Evolutionary conservation across 495 filamentous ascomycete species (phyloP).

Genomic region (Usnea hakonensis): DNA sequence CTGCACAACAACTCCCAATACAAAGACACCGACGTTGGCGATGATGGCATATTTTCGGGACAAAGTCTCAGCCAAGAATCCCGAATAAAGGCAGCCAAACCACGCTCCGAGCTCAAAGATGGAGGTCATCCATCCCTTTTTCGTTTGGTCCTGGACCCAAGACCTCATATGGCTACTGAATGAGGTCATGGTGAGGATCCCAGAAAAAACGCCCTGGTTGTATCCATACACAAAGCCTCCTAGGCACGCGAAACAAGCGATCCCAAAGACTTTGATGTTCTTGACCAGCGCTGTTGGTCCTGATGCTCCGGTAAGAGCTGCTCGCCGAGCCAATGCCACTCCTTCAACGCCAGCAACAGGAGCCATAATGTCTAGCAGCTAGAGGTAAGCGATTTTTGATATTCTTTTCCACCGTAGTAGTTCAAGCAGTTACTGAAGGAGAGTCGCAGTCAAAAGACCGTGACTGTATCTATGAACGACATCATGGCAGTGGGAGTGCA

Average conservation of each 20-base stretch:
- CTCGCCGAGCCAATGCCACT: slow-evolving; percentile 57
- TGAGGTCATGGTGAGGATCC: slow-evolving; percentile 55
- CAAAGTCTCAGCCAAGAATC: slow-evolving; percentile 65
- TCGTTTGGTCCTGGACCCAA: slow-evolving; percentile 53
- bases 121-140: slow-evolving; percentile 70
- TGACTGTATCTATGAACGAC: background rate
- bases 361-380: background rate
- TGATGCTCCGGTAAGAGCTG: slow-evolving; percentile 54
- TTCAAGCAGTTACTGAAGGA: too few relatives aligned
- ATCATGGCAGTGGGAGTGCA: background rate
- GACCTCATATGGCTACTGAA: slow-evolving; percentile 54
- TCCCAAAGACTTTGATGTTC: slow-evolving; percentile 63
- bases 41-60: slow-evolving; percentile 70
- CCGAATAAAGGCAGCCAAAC: slow-evolving; percentile 67
- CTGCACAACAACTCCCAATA: slow-evolving; percentile 70
- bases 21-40: slow-evolving; percentile 63
- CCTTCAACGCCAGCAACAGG: slow-evolving; percentile 32
- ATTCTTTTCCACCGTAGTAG: too few relatives aligned
- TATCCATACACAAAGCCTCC: slow-evolving; percentile 58
- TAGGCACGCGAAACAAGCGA: slow-evolving; percentile 69
- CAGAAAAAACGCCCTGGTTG: slow-evolving; percentile 76
- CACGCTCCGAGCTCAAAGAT: slow-evolving; percentile 80
- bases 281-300: slow-evolving; percentile 58
- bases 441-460: background rate
- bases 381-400: too few relatives aligned